phyloP scores from a whole-genome alignment of 257 asterid species.

The Nemophila menziesii region DNA sequence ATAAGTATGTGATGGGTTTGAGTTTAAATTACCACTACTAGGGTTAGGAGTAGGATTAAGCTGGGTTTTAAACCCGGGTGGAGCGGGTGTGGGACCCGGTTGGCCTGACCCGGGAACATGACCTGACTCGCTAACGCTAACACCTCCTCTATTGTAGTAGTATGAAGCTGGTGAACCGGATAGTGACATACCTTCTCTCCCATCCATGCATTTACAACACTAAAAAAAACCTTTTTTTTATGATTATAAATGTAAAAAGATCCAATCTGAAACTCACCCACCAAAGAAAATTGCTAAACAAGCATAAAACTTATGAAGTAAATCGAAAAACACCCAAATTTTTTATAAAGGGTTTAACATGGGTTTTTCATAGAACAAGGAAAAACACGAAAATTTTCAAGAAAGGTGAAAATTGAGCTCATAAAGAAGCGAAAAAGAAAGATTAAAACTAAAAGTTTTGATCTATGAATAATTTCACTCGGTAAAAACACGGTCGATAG shows the following conservation, averaged over 20 bases:
- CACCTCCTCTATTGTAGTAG: slow-evolving; percentile 21
- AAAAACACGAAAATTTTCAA: background rate
- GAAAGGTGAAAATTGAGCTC: background rate
- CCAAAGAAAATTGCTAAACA: background rate
- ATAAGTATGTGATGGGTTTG: slow-evolving; percentile 44
- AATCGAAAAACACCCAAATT: background rate
- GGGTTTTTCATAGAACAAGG: background rate
- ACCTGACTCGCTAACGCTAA: slow-evolving; percentile 20
- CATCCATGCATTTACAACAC: slow-evolving; percentile 33
- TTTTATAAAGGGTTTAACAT: background rate
- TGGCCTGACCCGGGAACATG: slow-evolving; percentile 10
- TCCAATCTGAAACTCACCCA: background rate
- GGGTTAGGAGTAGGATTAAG: slow-evolving; percentile 40
- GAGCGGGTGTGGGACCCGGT: slow-evolving; percentile 14
- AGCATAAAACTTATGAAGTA: background rate
- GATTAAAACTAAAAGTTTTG: background rate
- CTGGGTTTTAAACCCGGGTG: slow-evolving; percentile 39
- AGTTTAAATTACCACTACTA: slow-evolving; percentile 24
- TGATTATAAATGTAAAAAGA: background rate
- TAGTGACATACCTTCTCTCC: slow-evolving; percentile 29
- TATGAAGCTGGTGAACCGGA: slow-evolving; percentile 19
- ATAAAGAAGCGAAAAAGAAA: background rate
- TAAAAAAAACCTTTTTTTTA: background rate
- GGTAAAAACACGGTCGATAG: background rate
- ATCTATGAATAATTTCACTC: background rate